Evolutionary conservation across 1,284 basidiomycete species (phyloP), one percentile per base, ranked within the genome.

Genomic region (Fomes fomentarius): DNA sequence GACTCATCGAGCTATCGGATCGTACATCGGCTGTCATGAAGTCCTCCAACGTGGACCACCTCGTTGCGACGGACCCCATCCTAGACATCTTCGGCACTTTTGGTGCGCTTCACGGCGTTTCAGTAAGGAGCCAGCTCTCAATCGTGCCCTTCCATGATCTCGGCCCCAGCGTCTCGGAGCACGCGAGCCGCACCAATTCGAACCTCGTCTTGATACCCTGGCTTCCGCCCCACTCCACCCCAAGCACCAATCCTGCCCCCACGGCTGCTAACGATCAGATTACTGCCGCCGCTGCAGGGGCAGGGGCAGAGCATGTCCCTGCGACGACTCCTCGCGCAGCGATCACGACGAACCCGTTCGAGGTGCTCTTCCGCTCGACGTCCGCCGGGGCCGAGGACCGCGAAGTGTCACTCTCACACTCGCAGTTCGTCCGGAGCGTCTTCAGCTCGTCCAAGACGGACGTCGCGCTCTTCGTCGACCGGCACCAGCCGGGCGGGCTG

Each of bases 391-490:
- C 73, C 17, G 63, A 66, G 31, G 62, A 68, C 24, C 47, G 73
- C 35, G 63, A 66, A 33, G 63, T 66, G 24, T 66, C 71, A 15
- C 57, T 69, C 2, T 69, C 68, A 5, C 82, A 84, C 65, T 78
- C 81, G 11, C 78, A 82, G 47, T 86, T 89, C 56, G 76, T 88
- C 40, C 77, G 87, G 21, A 73, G 76, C 38, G 77, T 89, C 19
- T 88, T 89, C 61, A 72, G 79, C 14, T 77, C 82, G 28, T 74
- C 70, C 4, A 64, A 63, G 9, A 71, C 69, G 26, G 81, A 84
- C 61, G 76, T 89, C 41, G 86, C 82, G 11, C 71, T 90, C 28
- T 83, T 84, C 66, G 82, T 96, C 43, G 93, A 96, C 66, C 78
- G 84, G 17, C 75, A 78, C 52, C 73, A 75, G 4, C 69, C 69